Percentiles rank a stretch among this genome's conserved stretches.
These are phyloP conservation scores for Geotrichum reessii DNA, from an alignment of 1,139 yeast species.

Conservation along the genomic window DNA sequence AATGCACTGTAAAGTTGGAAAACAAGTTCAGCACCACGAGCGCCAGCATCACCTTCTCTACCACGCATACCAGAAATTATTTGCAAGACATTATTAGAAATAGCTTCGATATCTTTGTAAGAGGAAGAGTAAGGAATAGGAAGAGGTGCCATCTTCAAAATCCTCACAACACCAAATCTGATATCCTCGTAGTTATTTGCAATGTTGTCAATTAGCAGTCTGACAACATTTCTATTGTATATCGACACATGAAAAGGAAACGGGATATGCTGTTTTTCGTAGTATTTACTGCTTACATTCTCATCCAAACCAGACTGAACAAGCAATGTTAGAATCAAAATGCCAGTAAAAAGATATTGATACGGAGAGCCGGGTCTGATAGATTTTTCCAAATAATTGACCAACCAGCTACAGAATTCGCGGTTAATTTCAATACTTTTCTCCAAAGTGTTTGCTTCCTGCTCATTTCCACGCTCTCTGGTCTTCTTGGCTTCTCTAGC, in stretches of 20 bases:
- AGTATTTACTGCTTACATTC: slow-evolving; percentile 35
- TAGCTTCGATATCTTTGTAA: slow-evolving; percentile 28
- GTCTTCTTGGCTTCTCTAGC: slow-evolving; percentile 45
- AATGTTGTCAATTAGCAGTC: slow-evolving; percentile 54
- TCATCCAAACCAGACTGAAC: slow-evolving; percentile 55
- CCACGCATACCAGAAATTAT: slow-evolving; percentile 57
- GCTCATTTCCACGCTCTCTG: slow-evolving; percentile 20
- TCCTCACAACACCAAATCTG: slow-evolving; percentile 46
- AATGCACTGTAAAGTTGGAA: slow-evolving; percentile 26
- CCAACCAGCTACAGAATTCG: slow-evolving; percentile 43
- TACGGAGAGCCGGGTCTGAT: slow-evolving; percentile 67
- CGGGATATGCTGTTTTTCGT: slow-evolving; percentile 39
- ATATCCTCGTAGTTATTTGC: slow-evolving; percentile 73
- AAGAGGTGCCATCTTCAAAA: slow-evolving; percentile 49
- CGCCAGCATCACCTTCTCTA: slow-evolving; percentile 77
- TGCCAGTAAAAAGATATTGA: slow-evolving; percentile 51
- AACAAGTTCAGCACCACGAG: slow-evolving; percentile 53
- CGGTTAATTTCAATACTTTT: slow-evolving; percentile 27
- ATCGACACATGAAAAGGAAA: slow-evolving; percentile 46
- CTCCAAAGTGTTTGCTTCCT: slow-evolving; percentile 17
- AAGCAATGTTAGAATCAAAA: slow-evolving; percentile 46
- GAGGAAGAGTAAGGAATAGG: slow-evolving; percentile 29
- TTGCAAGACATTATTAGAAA: slow-evolving; percentile 39
- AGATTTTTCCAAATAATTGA: slow-evolving; percentile 40
- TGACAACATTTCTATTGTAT: slow-evolving; percentile 39